Base-by-base conservation (phyloP, 2,329 filamentous ascomycete genomes). In the Kalmusia sp. region DNA sequence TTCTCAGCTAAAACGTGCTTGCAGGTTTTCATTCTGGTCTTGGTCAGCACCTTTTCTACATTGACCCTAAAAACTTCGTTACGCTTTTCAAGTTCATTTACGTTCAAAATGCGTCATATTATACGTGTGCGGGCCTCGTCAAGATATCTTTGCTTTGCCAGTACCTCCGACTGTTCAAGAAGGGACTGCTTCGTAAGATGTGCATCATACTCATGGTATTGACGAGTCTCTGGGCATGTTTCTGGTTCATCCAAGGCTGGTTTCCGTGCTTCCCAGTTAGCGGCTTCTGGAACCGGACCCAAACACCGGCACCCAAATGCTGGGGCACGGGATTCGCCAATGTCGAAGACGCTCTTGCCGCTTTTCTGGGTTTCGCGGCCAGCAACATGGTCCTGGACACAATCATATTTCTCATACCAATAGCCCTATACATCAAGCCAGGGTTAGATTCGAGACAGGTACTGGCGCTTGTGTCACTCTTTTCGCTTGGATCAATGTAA, bases 111-210 rank as follows among this genome's bases (percentile, higher is more conserved):
- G 64, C 62, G 8, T 52, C 62, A 1, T 73, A 73, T 51, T 54
- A 64, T 27, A 65, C 61, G 6, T 69, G 67, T 1, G 65, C 71
- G 2, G 61, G 58, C 7, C 49, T 68, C 24, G 67, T 74, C 51
- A 75, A 75, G 45, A 30, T 73, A 17, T 71, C 72, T 2, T 55
- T 75, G 9, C 62, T 75, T 2, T 54, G 66, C 24, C 72, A 74
- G 41, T 75, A 74, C 43, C 57, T 73, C 8, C 59, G 71, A 21
- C 37, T 74, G 1, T 73, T 73, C 51, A 58, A 49, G 3, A 44
- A 59, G n/a, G 64, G 63, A 2, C 31, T 27, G 2, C 55, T 61
- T 14, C 66, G 64, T 22, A 58, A 27, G 7, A 30, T 62, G 14
- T 62, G 56, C 28, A 38, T 59, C 8, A 39, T 54, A 1, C 43